phyloP scores from a whole-genome alignment of 306 rosid genomes.

The Dryas alaskensis region DNA sequence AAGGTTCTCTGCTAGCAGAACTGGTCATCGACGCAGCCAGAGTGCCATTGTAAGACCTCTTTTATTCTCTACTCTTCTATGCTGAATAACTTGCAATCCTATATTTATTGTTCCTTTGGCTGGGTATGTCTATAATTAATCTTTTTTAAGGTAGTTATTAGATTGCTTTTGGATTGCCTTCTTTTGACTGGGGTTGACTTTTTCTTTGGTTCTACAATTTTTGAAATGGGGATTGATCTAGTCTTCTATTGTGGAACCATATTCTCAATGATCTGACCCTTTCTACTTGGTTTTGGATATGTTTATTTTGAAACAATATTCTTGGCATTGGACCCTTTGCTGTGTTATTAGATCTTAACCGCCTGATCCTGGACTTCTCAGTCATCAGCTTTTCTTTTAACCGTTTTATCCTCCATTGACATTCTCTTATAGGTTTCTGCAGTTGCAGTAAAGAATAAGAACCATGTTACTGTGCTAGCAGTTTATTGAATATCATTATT shows the following conservation, averaged over 20 bases:
- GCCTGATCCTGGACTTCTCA: neutral
- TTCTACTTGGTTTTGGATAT: conserved; percentile 3
- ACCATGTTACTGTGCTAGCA: neutral
- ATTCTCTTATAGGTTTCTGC: neutral
- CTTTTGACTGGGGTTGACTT: conserved; percentile 42
- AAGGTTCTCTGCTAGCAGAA: conserved; percentile 69
- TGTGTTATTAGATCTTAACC: conserved; percentile 1
- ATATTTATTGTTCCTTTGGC: conserved; percentile 3
- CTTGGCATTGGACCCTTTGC: neutral
- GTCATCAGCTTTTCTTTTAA: neutral
- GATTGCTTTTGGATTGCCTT: conserved; percentile 12
- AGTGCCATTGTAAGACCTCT: conserved; percentile 73
- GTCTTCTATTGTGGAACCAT: conserved; percentile 12
- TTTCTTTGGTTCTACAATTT: conserved; percentile 16
- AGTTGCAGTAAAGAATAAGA: neutral
- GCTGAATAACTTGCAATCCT: neutral
- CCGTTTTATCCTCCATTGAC: neutral
- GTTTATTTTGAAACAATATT: neutral
- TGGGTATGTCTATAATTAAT: neutral
- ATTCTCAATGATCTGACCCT: conserved; percentile 22
- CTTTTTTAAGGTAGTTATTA: neutral
- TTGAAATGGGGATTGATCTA: conserved; percentile 17
- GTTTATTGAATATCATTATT: neutral
- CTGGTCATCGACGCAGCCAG: conserved; percentile 82
- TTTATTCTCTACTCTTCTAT: neutral